phyloP scores from a whole-genome alignment of 371 early-diverging fungal genomes.

The Syncephalastrum monosporum region DNA sequence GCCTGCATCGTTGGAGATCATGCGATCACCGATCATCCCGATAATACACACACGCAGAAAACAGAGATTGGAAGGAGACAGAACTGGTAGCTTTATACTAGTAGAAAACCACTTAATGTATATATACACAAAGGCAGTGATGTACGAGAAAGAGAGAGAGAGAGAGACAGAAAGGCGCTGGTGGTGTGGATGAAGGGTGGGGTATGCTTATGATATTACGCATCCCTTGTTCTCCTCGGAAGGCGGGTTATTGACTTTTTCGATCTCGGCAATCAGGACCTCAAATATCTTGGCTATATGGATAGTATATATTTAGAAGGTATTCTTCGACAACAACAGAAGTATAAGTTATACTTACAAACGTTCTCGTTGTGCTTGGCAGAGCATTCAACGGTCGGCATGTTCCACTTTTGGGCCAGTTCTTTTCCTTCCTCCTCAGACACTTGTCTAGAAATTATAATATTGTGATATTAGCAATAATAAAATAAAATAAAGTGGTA shows the following conservation, averaged over 20 bases:
- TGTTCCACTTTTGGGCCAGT: conserved; percentile 79
- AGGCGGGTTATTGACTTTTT: conserved; percentile 63
- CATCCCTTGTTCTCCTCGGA: conserved; percentile 59
- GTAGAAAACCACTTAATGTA: too few relatives aligned
- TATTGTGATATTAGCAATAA: too few relatives aligned
- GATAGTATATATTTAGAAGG: not conserved
- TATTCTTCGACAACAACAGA: not conserved
- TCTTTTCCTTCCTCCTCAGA: conserved; percentile 75
- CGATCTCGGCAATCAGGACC: conserved; percentile 66
- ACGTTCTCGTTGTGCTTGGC: conserved; percentile 93
- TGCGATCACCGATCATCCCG: too few relatives aligned
- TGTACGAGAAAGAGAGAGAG: too few relatives aligned
- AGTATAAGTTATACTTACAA: conserved; percentile 47
- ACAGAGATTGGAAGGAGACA: too few relatives aligned
- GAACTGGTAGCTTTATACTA: too few relatives aligned
- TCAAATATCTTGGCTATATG: conserved; percentile 65
- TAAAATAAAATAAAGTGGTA: too few relatives aligned
- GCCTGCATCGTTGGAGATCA: too few relatives aligned
- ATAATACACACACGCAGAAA: too few relatives aligned
- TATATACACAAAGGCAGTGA: too few relatives aligned
- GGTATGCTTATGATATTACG: conserved; percentile 33
- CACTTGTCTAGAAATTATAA: conserved; percentile 59
- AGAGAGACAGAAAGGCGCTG: too few relatives aligned
- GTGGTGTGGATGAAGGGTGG: too few relatives aligned
- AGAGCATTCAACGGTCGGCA: conserved; percentile 85